A percentile compares a stretch with the other conserved stretches of the same genome.
phyloP scores from a whole-genome alignment of 2,329 filamentous ascomycete genomes.

The Triangularia verruculosa region DNA sequence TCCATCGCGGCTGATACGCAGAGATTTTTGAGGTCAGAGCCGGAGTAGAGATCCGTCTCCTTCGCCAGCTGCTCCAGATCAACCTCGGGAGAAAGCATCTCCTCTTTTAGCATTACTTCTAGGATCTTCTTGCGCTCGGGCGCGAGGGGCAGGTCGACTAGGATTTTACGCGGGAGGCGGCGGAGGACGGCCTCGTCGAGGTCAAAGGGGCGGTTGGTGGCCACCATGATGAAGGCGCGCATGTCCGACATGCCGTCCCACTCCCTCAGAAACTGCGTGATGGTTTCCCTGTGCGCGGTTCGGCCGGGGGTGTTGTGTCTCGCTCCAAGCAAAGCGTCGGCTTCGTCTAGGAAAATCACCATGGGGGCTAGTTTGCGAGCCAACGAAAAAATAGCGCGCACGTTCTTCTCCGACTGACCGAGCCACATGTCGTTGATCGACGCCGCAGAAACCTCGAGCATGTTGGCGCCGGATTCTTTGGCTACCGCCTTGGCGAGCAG shows the following conservation, averaged over 20 bases:
- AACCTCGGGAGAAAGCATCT: constrained; percentile 60
- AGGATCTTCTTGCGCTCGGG: constrained; percentile 61
- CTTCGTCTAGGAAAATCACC: constrained; percentile 96
- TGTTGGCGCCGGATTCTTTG: constrained; percentile 65
- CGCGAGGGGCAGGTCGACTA: constrained; percentile 68
- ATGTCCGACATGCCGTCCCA: constrained; percentile 87
- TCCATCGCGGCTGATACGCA: constrained; percentile 77
- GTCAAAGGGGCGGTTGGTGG: constrained; percentile 92
- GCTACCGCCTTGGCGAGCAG: constrained; percentile 67
- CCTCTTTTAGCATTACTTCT: constrained; percentile 66
- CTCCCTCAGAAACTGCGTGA: constrained; percentile 94
- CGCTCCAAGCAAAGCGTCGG: constrained; percentile 84
- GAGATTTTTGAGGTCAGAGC: constrained; percentile 79
- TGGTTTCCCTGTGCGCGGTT: constrained; percentile 77
- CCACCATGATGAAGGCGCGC: constrained; percentile 95
- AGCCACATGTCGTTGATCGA: constrained; percentile 96
- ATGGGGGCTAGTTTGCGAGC: constrained; percentile 89
- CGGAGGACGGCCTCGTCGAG: constrained; percentile 83
- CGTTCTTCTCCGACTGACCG: constrained; percentile 94
- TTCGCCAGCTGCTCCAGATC: constrained; percentile 61
- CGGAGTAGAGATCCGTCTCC: constrained; percentile 73
- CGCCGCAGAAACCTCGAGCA: constrained; percentile 85
- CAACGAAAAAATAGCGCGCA: constrained; percentile 84
- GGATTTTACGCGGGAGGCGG: constrained; percentile 68
- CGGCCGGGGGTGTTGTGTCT: constrained; percentile 64